Evolutionary conservation across 305 asterid genomes (phyloP).

Genomic region (Rubia tinctorum): DNA sequence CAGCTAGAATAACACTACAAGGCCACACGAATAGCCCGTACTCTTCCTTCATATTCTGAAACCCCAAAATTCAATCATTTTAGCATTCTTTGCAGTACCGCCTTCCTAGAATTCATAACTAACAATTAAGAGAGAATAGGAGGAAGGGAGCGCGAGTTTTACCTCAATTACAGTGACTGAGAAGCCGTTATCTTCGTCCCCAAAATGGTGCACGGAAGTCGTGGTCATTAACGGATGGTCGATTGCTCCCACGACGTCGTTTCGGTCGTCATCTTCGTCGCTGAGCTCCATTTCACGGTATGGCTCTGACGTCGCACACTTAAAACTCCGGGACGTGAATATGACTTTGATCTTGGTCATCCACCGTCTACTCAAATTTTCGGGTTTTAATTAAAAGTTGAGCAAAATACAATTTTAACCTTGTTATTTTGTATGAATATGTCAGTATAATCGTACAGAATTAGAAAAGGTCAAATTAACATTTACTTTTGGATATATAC

Average conservation of each 20-base stretch:
- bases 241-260: not conserved
- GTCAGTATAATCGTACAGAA: no score
- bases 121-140: not conserved
- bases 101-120: not conserved
- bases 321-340: not conserved
- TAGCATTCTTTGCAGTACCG: no score
- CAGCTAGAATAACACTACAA: constrained; percentile 77
- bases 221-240: constrained; percentile 16
- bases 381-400: no score
- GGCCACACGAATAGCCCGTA: constrained; percentile 97
- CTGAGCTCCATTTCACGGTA: constrained; percentile 8
- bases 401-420: no score
- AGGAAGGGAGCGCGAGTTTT: constrained; percentile 7
- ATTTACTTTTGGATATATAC: no score
- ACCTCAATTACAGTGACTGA: constrained; percentile 50
- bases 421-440: no score
- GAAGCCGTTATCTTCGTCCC: constrained; percentile 16
- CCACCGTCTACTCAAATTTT: no score
- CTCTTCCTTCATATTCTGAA: constrained; percentile 87
- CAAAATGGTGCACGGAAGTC: constrained; percentile 21
- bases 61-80: constrained; percentile 1
- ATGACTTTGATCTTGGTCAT: no score
- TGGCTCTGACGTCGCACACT: constrained; percentile 11
- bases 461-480: no score
- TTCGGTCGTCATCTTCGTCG: constrained; percentile 9